A percentile compares a stretch with the other conserved stretches of the same genome.
Evolutionary conservation across 2,329 filamentous ascomycete genomes (phyloP).

Genomic region (Phialophora expanda): DNA sequence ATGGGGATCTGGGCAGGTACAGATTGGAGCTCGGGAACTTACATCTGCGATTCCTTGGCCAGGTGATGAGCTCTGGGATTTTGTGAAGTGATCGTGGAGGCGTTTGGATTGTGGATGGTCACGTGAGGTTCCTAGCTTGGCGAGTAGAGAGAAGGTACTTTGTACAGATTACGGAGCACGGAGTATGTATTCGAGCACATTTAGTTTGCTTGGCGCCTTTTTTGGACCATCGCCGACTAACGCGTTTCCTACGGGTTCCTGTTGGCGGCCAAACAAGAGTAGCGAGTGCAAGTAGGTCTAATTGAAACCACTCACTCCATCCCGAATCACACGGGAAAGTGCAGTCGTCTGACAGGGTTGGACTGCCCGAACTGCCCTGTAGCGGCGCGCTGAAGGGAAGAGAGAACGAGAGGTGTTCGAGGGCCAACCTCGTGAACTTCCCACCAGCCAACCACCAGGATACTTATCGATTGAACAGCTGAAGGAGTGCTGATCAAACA

Average conservation of each 20-base stretch:
- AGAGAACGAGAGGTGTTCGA: no score
- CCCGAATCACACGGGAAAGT: no score
- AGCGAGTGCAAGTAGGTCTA: background rate
- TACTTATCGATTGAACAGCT: no score
- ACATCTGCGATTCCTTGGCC: background rate
- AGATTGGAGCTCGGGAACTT: background rate
- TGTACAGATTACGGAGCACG: no score
- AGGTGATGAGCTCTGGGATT: background rate
- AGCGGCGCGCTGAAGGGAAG: no score
- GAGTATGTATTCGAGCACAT: background rate
- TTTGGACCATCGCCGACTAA: background rate
- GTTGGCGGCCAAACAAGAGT: background rate
- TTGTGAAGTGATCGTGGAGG: background rate
- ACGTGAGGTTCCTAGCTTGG: background rate
- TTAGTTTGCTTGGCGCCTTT: background rate
- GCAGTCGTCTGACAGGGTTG: no score
- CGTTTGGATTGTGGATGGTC: constrained; percentile 1
- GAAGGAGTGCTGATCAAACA: no score
- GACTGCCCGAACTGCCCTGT: no score
- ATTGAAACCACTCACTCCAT: no score
- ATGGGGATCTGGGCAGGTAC: background rate
- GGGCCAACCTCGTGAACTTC: no score
- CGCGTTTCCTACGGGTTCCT: background rate
- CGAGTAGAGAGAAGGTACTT: background rate
- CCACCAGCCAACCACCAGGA: no score